Conservation (phyloP, 345 rosid genomes). For the Viola odorata region DNA sequence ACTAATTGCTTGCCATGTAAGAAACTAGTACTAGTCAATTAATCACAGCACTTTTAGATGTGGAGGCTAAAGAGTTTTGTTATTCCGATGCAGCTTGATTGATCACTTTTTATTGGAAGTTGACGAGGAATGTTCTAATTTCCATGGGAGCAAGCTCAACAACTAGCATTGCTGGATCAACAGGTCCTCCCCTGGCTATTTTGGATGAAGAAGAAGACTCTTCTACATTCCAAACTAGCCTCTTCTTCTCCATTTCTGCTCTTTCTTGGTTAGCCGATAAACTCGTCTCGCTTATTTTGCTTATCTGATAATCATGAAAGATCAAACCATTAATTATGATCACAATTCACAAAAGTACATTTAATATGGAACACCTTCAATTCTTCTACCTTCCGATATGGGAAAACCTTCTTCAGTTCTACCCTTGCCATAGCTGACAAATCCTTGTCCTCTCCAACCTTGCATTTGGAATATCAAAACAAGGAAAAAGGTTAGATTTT, state of each 20-base stretch:
- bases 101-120: slow-evolving; percentile 15
- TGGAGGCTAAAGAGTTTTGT: too few relatives aligned
- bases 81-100: not conserved
- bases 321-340: not conserved
- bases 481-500: not conserved
- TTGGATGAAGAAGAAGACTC: slow-evolving; percentile 26
- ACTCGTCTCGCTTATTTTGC: slow-evolving; percentile 56
- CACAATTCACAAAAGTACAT: not conserved
- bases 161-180: slow-evolving; percentile 54
- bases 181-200: slow-evolving; percentile 49
- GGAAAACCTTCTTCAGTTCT: not conserved
- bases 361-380: not conserved
- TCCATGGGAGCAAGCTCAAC: slow-evolving; percentile 86
- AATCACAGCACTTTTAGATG: too few relatives aligned
- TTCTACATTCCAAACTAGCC: slow-evolving; percentile 69
- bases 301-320: slow-evolving; percentile 38
- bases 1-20: too few relatives aligned
- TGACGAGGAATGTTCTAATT: slow-evolving; percentile 60
- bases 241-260: slow-evolving; percentile 60
- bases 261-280: slow-evolving; percentile 86
- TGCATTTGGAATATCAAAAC: not conserved
- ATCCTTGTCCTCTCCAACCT: not conserved
- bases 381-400: not conserved
- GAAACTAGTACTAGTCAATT: too few relatives aligned
- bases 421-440: not conserved